Evolutionary conservation across 306 rosid species (phyloP), one percentile per base, ranked within the genome.

Genomic region (Ammopiptanthus mongolicus): DNA sequence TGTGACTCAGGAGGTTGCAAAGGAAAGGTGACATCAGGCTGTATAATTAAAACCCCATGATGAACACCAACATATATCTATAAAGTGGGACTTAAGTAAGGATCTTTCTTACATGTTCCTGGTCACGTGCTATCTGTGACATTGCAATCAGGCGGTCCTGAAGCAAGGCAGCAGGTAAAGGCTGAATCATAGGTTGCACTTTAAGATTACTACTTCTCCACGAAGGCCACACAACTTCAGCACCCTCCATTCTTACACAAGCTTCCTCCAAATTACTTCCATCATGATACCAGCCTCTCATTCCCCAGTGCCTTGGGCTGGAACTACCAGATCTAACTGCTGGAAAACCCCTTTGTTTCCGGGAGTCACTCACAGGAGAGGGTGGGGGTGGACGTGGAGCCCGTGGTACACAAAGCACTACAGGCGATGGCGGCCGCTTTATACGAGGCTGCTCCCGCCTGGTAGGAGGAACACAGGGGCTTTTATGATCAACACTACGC

Each of bases 231-330:
- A 93, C 91, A 86, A 93, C 97, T 91, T 93, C 98, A 73, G 96
- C 93, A 64, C 98, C 97, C 76, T 93, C 97, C 88, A 86, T 88
- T 62, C 88, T 84, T 73, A 89, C 85, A 82, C 91, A 86, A 74
- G 88, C 88, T 71, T 93, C 98, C 71, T 93, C 98, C 84, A 86
- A 81, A 81, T 85, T 89, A 86, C 84, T 88, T 75, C 98, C 98
- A 77, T 91, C 98, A 66, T 83, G 96, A 80, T 88, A 88, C 97
- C 96, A 93, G 56, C 98, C 97, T 84, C 93, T 85, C 87, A 93
- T 83, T 61, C 98, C 98, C 98, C 97, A 93, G 67, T 93, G 93
- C 83, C 98, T 89, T 41, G 98, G 98, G 87, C 98, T 93, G 51
- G 98, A 93, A 82, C 98, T 93, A 79, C 98, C 98, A 75, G 98